Percentiles rank a stretch among this genome's conserved stretches.
Conservation (phyloP, 352 stramenopile species). For the Elongisporangium anandrum region DNA sequence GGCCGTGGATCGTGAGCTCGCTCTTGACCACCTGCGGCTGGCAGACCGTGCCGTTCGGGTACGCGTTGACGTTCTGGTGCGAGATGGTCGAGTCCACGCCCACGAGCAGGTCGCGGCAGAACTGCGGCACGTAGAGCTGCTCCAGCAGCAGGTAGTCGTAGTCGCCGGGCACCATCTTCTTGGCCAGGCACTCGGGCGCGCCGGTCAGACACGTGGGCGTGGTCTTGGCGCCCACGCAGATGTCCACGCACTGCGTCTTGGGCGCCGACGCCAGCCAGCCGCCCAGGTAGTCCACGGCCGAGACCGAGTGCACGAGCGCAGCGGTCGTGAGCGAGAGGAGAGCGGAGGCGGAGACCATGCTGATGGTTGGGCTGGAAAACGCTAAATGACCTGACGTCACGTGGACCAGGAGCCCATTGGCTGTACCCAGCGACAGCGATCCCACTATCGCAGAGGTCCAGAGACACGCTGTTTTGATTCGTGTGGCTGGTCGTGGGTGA, state of each 20-base stretch:
- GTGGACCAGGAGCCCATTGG: too few relatives aligned
- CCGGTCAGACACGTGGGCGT: constrained; percentile 50
- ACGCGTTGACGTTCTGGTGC: constrained; percentile 73
- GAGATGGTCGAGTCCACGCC: constrained; percentile 73
- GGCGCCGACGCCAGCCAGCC: constrained; percentile 43
- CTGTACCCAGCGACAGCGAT: too few relatives aligned
- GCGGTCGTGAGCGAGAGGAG: too few relatives aligned
- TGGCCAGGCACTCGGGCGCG: constrained; percentile 44
- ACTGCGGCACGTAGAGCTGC: constrained; percentile 78
- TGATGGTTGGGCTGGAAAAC: too few relatives aligned
- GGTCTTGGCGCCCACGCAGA: constrained; percentile 61
- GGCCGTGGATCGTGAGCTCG: constrained; percentile 67
- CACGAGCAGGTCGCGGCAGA: constrained; percentile 67
- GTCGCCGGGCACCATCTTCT: constrained; percentile 59
- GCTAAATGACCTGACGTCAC: too few relatives aligned
- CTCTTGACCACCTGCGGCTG: constrained; percentile 30
- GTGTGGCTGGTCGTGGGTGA: too few relatives aligned
- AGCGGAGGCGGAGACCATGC: too few relatives aligned
- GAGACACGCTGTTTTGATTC: too few relatives aligned
- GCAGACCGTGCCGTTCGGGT: constrained; percentile 52
- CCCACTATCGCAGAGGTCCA: too few relatives aligned
- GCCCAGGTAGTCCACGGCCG: constrained; percentile 50
- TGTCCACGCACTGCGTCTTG: constrained; percentile 61
- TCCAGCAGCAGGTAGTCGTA: constrained; percentile 78
- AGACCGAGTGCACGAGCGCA: neutral